phyloP scores from a whole-genome alignment of 352 stramenopile genomes.

The Pythium folliculosum region DNA sequence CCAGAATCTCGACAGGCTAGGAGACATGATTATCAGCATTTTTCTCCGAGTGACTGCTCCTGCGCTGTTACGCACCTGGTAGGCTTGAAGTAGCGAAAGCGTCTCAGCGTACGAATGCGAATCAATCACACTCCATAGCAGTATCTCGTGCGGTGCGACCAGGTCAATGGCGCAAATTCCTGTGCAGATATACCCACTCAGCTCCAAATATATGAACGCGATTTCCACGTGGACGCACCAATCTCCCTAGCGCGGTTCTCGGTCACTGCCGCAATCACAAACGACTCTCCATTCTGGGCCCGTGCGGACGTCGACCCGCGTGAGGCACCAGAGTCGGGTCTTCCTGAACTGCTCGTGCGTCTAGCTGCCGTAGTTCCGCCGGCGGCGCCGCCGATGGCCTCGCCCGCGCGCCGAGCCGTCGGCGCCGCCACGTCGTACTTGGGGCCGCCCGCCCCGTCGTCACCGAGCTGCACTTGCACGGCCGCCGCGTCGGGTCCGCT shows the following conservation, averaged over 20 bases:
- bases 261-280: constrained; percentile 59
- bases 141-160: constrained; percentile 61
- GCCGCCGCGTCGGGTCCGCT: neutral
- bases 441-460: constrained; percentile 27
- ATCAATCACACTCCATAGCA: constrained; percentile 82
- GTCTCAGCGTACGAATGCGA: constrained; percentile 75
- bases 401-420: constrained; percentile 22
- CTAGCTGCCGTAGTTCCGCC: neutral
- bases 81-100: constrained; percentile 67
- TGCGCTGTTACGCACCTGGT: constrained; percentile 41
- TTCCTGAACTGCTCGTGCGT: neutral
- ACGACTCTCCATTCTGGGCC: constrained; percentile 37
- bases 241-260: constrained; percentile 66
- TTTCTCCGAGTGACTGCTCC: too few species aligned
- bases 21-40: neutral
- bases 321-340: constrained; percentile 9
- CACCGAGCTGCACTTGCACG: constrained; percentile 39
- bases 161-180: constrained; percentile 80
- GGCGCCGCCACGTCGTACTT: constrained; percentile 39
- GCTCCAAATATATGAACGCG: neutral
- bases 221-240: constrained; percentile 28
- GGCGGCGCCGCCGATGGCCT: neutral
- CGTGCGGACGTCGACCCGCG: constrained; percentile 20
- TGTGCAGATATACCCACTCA: constrained; percentile 13
- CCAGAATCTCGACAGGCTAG: constrained; percentile 74